Conservation (phyloP, 805 yeast species). For the Candida tallmaniae region DNA sequence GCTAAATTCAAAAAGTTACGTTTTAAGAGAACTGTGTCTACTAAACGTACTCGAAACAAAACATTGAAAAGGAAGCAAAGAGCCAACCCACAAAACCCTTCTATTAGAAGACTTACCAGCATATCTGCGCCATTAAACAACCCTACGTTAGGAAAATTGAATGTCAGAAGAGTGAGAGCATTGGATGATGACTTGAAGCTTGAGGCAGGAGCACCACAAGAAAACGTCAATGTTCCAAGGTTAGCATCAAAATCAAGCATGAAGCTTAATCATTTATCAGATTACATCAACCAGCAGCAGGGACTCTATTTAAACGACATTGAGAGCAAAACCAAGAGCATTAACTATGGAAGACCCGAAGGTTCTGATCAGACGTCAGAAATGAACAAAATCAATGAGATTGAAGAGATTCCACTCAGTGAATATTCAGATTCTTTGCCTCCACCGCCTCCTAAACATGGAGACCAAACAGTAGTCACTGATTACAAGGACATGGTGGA, state of each 20-base stretch:
- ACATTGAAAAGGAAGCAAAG: constrained; percentile 15
- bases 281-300: constrained; percentile 25
- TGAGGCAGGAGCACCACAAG: constrained; percentile 23
- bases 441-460: constrained; percentile 27
- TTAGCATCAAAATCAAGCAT: constrained; percentile 4
- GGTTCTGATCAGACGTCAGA: constrained; percentile 1
- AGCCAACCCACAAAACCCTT: constrained; percentile 12
- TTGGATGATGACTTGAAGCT: constrained; percentile 21
- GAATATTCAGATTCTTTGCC: constrained; percentile 17
- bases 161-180: constrained; percentile 12
- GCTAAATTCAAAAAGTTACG: constrained; percentile 19
- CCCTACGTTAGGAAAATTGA: constrained; percentile 22
- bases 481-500: constrained; percentile 10
- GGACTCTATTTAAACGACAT: constrained; percentile 9
- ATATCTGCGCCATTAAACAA: constrained; percentile 31
- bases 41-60: constrained; percentile 9
- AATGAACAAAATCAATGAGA: constrained; percentile 7
- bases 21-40: constrained; percentile 19
- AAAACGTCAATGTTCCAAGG: constrained; percentile 12
- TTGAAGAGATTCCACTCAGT: constrained; percentile 13
- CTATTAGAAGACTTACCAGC: constrained; percentile 5
- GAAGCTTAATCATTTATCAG: constrained; percentile 20
- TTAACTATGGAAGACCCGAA: constrained; percentile 8
- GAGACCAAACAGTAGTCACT: constrained; percentile 7
- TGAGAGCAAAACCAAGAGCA: constrained; percentile 8